These are phyloP conservation scores for Cutaneotrichosporon cavernicola DNA, from an alignment of 1,284 basidiomycete species.

Conservation along the genomic window DNA sequence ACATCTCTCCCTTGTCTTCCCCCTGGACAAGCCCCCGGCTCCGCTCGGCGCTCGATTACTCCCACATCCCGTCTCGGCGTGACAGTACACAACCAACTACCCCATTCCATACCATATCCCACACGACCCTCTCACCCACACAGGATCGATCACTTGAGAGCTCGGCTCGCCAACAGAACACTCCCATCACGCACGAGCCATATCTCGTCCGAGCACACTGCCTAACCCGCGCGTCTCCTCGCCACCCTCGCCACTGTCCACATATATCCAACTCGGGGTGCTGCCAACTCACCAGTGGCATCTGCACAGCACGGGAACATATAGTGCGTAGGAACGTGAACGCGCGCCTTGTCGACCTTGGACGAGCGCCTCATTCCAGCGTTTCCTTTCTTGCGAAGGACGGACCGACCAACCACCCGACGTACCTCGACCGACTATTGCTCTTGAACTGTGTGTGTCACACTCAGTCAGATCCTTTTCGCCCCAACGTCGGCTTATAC, in stretches of 20 bases:
- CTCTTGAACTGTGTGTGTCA: too few species aligned
- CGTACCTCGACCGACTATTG: too few species aligned
- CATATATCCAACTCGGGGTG: background rate
- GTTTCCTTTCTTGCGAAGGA: background rate
- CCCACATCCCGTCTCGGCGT: background rate
- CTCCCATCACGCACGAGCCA: background rate
- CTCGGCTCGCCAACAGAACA: background rate
- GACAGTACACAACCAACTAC: background rate
- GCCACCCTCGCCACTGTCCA: too few species aligned
- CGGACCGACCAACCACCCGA: background rate
- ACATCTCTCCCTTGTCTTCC: background rate
- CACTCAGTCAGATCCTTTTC: background rate
- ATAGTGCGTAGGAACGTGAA: background rate
- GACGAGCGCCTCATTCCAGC: conserved; percentile 4
- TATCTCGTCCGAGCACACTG: background rate
- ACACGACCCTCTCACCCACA: background rate
- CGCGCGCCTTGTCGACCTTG: background rate
- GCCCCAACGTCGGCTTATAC: background rate
- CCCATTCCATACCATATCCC: too few species aligned
- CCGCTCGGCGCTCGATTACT: background rate
- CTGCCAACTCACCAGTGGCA: background rate
- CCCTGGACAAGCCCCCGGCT: background rate
- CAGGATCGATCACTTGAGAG: background rate
- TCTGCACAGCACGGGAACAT: background rate
- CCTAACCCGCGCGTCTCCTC: background rate